Base-by-base conservation (phyloP, 345 rosid species). In the Dipteronia sinensis region DNA sequence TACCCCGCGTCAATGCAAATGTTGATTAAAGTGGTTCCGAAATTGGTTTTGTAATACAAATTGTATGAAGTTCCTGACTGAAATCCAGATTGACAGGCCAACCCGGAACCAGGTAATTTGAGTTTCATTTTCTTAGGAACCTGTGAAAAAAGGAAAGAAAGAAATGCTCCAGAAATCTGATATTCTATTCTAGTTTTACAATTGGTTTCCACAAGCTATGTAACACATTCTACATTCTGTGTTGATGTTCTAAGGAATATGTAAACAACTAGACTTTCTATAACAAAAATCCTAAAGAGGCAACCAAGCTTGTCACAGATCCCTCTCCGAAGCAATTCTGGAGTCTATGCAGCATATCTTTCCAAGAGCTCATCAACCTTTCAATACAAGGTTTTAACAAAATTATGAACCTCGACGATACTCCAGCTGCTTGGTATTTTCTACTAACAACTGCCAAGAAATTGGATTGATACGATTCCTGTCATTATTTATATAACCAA, bases 351-450 rank as follows among this genome's bases (percentile, higher is more conserved):
- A 47, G n/a, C 15, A 40, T 27, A 27, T 6, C 64, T 74, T 64
- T 59, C 67, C 76, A 63, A 7, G 10, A 42, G 63, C 9, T 44
- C 38, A 47, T 42, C 4, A 16, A 25, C 46, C 29, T 17, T 27
- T 46, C 67, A 19, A 29, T 27, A 44, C 22, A 63, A 15, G 67
- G 25, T 59, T 17, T 72, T 73, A 59, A 42, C 49, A 56, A 63
- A 42, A 42, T 77, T 77, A 95, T 27, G 87, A 75, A 73, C 93
- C 94, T 10, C 94, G 87, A 11, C 88, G 88, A 80, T 78, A 90
- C 86, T 94, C 95, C 78, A 93, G 85, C 81, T 91, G 94, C 81
- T 91, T 93, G 76, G 94, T 90, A 82, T 90, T 93, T 83, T 92
- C 97, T 44, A 80, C 76, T 73, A 91, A 86, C 49, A 92, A 86